Conservation (phyloP, 768 basidiomycete genomes). For the Russula vinacea region DNA sequence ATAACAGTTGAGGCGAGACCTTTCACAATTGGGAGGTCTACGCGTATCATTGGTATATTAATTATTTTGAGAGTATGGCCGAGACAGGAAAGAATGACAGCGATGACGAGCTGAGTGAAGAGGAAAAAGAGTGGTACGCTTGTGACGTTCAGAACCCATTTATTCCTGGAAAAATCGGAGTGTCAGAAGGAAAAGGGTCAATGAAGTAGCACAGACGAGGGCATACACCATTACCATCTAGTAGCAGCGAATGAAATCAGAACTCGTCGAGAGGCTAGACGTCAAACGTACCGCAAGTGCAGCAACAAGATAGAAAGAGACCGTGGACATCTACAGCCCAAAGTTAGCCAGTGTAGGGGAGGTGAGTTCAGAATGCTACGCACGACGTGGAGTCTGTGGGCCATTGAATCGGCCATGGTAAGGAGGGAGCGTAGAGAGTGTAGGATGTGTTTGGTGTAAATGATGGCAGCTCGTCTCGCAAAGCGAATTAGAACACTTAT, state of each 20-base stretch:
- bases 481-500: not conserved
- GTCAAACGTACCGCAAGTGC: constrained; percentile 68
- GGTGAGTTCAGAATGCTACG: not conserved
- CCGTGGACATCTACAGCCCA: constrained; percentile 61
- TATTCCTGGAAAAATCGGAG: constrained; percentile 52
- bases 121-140: constrained; percentile 83
- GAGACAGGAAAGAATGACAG: constrained; percentile 68
- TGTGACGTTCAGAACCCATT: constrained; percentile 84
- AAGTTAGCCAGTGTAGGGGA: not conserved
- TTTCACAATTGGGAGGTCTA: constrained; percentile 64
- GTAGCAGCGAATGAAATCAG: not conserved
- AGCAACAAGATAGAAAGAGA: constrained; percentile 85
- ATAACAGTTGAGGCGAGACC: constrained; percentile 72
- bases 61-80: constrained; percentile 61
- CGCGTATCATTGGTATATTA: constrained; percentile 55
- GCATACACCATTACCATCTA: constrained; percentile 90
- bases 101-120: constrained; percentile 74
- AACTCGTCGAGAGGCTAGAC: not conserved
- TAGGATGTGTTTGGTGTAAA: too few relatives aligned
- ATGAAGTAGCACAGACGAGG: not conserved
- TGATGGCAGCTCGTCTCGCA: too few relatives aligned
- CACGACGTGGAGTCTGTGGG: constrained; percentile 12
- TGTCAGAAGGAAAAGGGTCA: constrained; percentile 24
- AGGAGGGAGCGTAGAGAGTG: too few relatives aligned
- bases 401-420: constrained; percentile 18